These are phyloP conservation scores for Sindora glabra DNA, from an alignment of 306 rosid genomes.

Conservation along the genomic window DNA sequence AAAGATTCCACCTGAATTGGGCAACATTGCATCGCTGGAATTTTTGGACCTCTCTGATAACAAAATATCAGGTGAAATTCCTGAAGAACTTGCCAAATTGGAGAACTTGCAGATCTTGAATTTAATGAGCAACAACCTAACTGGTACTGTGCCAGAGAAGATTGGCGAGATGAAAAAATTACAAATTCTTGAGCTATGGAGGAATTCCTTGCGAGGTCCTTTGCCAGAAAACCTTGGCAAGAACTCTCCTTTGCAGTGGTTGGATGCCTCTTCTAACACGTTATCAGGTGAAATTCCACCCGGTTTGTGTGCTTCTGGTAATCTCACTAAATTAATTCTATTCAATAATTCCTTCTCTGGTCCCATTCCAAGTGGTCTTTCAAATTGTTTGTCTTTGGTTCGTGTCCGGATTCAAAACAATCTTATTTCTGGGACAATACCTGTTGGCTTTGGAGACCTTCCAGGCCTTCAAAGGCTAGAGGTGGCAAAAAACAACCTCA, in stretches of 20 bases:
- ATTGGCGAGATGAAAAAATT: slow-evolving; percentile 59
- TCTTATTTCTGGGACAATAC: slow-evolving; percentile 64
- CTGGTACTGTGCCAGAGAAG: slow-evolving; percentile 58
- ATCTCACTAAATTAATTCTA: slow-evolving; percentile 83
- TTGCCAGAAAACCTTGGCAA: slow-evolving; percentile 64
- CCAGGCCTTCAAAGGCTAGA: slow-evolving; percentile 67
- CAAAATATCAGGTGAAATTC: slow-evolving; percentile 77
- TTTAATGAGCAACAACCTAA: slow-evolving; percentile 68
- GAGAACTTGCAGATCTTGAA: slow-evolving; percentile 67
- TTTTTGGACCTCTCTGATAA: slow-evolving; percentile 83
- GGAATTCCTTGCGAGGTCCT: slow-evolving; percentile 60
- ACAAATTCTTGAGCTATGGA: slow-evolving; percentile 66
- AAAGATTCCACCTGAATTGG: slow-evolving; percentile 60
- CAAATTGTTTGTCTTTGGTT: slow-evolving; percentile 55
- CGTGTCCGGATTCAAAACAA: slow-evolving; percentile 80
- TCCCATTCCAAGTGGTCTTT: slow-evolving; percentile 58
- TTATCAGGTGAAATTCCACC: slow-evolving; percentile 68
- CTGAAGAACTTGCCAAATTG: slow-evolving; percentile 48
- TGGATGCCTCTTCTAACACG: slow-evolving; percentile 79
- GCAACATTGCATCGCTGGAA: slow-evolving; percentile 50
- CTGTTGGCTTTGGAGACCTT: slow-evolving; percentile 64
- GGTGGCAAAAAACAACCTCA: slow-evolving; percentile 63
- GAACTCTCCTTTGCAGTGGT: slow-evolving; percentile 74
- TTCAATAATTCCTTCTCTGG: slow-evolving; percentile 81
- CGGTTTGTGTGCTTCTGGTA: slow-evolving; percentile 57